These are phyloP conservation scores for Suillus placidus DNA, from an alignment of 768 basidiomycete genomes.

Conservation along the genomic window DNA sequence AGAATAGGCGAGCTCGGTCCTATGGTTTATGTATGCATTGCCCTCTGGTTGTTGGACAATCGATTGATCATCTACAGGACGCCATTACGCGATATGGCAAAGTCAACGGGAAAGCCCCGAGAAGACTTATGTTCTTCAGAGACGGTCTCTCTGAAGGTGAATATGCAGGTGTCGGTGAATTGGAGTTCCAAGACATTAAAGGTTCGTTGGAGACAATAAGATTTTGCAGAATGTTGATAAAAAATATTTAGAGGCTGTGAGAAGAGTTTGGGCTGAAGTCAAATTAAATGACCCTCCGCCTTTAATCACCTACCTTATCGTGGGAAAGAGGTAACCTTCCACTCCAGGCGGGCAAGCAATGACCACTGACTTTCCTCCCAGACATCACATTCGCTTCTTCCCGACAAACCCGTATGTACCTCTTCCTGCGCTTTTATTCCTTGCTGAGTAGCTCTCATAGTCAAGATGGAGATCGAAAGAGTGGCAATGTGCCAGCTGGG, in stretches of 20 bases:
- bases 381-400: slow-evolving; percentile 60
- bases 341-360: not conserved
- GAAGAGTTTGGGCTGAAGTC: slow-evolving; percentile 27
- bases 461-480: slow-evolving; percentile 35
- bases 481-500: slow-evolving; percentile 56
- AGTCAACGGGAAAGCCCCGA: slow-evolving; percentile 22
- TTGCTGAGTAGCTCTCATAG: slow-evolving; percentile 16
- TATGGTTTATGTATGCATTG: slow-evolving; percentile 39
- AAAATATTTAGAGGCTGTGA: slow-evolving; percentile 29
- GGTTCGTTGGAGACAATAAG: slow-evolving; percentile 31
- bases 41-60: slow-evolving; percentile 14
- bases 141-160: slow-evolving; percentile 60
- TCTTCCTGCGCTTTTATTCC: not conserved
- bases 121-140: slow-evolving; percentile 48
- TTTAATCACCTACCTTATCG: slow-evolving; percentile 57
- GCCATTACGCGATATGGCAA: slow-evolving; percentile 14
- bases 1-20: slow-evolving; percentile 44
- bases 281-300: slow-evolving; percentile 31
- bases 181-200: slow-evolving; percentile 49
- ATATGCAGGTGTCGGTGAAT: slow-evolving; percentile 39
- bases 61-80: not conserved
- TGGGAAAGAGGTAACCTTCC: slow-evolving; percentile 52
- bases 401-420: slow-evolving; percentile 28
- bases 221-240: not conserved
- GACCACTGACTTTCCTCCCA: slow-evolving; percentile 19